Evolutionary conservation across 2,329 filamentous ascomycete genomes (phyloP).

Genomic region (Thielaviopsis ethacetica): DNA sequence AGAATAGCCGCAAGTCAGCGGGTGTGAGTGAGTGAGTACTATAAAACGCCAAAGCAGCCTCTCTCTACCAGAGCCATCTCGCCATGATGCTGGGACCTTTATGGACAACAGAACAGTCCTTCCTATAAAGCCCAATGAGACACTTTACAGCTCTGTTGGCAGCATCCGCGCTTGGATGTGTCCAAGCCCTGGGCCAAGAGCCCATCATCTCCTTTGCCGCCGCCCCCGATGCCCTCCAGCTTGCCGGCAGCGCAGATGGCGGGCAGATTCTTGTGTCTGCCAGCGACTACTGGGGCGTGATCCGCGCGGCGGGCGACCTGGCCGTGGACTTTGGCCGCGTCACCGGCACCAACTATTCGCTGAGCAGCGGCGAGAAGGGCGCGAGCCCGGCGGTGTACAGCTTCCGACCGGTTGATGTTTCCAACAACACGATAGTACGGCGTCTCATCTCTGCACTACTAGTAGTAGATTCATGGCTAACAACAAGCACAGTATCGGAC

Average conservation of each 20-base stretch:
- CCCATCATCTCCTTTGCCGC: slow-evolving; percentile 27
- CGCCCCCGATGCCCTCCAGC: slow-evolving; percentile 18
- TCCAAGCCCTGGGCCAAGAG: slow-evolving; percentile 30
- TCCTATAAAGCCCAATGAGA: background rate
- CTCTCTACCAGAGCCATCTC: no score
- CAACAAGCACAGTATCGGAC: slow-evolving; percentile 13
- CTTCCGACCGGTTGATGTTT: slow-evolving; percentile 27
- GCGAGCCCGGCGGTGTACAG: slow-evolving; percentile 24
- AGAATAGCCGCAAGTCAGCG: no score
- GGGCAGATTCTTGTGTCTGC: slow-evolving; percentile 38
- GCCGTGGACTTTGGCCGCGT: slow-evolving; percentile 55
- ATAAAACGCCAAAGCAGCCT: no score
- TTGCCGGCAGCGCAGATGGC: slow-evolving; percentile 21
- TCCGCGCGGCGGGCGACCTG: slow-evolving; percentile 50
- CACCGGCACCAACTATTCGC: slow-evolving; percentile 46
- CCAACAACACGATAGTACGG: slow-evolving; percentile 31
- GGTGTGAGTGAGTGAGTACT: no score
- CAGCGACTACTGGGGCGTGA: slow-evolving; percentile 50
- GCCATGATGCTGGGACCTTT: no score
- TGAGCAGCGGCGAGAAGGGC: slow-evolving; percentile 30
- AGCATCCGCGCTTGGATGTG: slow-evolving; percentile 15
- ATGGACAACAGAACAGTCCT: no score
- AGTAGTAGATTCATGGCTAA: no score
- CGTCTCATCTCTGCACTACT: no score
- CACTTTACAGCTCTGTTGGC: background rate